These are phyloP conservation scores for Xylaria castorea DNA, from an alignment of 495 filamentous ascomycete genomes.

Conservation along the genomic window DNA sequence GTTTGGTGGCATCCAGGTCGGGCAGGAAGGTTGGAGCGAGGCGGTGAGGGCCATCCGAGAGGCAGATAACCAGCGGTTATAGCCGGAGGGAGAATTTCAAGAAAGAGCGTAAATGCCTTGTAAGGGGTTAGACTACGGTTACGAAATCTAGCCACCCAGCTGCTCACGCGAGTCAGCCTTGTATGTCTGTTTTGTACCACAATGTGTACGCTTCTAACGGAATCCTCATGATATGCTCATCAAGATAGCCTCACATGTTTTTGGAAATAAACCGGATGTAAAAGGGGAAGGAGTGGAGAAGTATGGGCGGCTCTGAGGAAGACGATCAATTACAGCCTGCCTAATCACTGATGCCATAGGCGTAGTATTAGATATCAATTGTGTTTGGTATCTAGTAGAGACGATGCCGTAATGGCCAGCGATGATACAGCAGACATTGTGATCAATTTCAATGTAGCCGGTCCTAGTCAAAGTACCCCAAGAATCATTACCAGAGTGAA, in stretches of 20 bases:
- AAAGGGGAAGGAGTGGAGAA: neutral
- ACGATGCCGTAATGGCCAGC: slow-evolving; percentile 7
- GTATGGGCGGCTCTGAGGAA: neutral
- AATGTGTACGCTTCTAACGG: slow-evolving; percentile 31
- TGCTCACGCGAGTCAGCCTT: slow-evolving; percentile 19
- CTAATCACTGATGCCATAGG: neutral
- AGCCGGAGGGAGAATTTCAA: neutral
- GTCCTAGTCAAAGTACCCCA: slow-evolving; percentile 12
- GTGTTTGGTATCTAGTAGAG: slow-evolving; percentile 31
- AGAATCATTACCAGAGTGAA: slow-evolving; percentile 15
- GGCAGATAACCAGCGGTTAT: slow-evolving; percentile 51
- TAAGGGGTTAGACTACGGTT: neutral
- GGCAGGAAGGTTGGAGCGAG: slow-evolving; percentile 53
- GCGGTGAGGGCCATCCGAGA: slow-evolving; percentile 49
- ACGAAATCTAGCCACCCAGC: neutral
- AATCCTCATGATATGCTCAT: slow-evolving; percentile 18
- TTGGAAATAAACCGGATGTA: neutral
- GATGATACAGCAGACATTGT: neutral
- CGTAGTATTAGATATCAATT: slow-evolving; percentile 18
- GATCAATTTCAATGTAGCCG: slow-evolving; percentile 10
- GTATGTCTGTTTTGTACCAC: slow-evolving; percentile 37
- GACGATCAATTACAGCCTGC: neutral
- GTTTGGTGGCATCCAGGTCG: slow-evolving; percentile 65
- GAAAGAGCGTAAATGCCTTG: neutral
- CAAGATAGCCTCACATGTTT: neutral